Base-by-base conservation (phyloP, 1,139 yeast genomes). In the Suhomyces guaymorum region DNA sequence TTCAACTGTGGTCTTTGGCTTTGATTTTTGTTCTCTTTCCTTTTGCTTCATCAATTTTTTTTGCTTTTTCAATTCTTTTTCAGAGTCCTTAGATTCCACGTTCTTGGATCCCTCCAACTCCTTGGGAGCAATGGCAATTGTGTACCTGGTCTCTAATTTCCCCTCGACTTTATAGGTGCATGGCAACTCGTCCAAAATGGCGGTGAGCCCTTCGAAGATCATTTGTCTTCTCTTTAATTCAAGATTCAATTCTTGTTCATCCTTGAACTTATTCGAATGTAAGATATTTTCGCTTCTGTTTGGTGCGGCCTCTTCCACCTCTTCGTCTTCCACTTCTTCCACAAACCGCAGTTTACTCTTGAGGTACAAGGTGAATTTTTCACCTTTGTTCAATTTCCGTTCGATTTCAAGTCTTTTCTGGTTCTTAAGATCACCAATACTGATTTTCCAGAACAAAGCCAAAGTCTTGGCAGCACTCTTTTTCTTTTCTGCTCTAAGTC, bases 371-470 rank as follows among this genome's bases (percentile, higher is more conserved):
- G 56, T 47, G 33, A 70, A 66, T 35, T 52, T 59, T 26, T 65
- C 70, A 3, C 64, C 67, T 34, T 61, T 67, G 11, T 45, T 44
- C 8, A 67, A 41, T n/a, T 61, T 43, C 16, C 57, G 59, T 30
- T 47, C 42, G 16, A 70, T 62, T 43, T 70, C 75, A 4, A 49
- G 46, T 26, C 40, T 51, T 44, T 70, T 70, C 41, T 70, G 75
- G 38, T 61, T 54, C 26, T 48, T 53, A 44, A 70, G 59, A 48
- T 70, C 76, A 26, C 68, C 56, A 12, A 55, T 39, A 40, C 67
- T 65, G 26, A 70, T 70, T 32, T 57, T 55, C 75, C 75, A 70
- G 15, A 61, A 54, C 7, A 70, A 46, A 5, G 57, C 50, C 17
- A 69, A 43, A 5, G 57, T 45, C 42, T 64, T 69, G n/a, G 63